A percentile compares a stretch with the other conserved stretches of the same genome.
These are phyloP conservation scores for Artemisia argyi DNA, from an alignment of 129 eudicot genomes.

Conservation along the genomic window DNA sequence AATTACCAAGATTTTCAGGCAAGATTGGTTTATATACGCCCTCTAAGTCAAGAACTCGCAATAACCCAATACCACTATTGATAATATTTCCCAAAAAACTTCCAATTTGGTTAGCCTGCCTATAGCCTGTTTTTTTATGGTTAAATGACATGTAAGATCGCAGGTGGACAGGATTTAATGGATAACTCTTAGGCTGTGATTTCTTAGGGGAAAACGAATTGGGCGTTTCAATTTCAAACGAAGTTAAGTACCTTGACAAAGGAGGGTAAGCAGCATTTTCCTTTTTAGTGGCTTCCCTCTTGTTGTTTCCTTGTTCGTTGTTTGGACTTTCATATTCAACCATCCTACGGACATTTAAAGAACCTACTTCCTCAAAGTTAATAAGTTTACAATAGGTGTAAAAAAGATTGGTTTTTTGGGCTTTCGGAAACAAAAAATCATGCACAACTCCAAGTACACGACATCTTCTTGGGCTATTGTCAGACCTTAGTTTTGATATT, in stretches of 20 bases:
- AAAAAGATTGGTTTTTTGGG: conserved; percentile 42
- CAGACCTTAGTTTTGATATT: conserved; percentile 48
- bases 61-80: conserved; percentile 36
- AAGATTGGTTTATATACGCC: conserved; percentile 51
- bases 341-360: conserved; percentile 38
- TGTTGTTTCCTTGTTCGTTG: conserved; percentile 8
- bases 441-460: conserved; percentile 45
- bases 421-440: conserved; percentile 43
- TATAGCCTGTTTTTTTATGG: conserved; percentile 34
- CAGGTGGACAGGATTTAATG: conserved; percentile 19
- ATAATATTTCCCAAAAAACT: conserved; percentile 30
- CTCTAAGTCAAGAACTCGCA: conserved; percentile 64
- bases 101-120: conserved; percentile 42
- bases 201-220: conserved; percentile 12
- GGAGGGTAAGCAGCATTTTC: conserved; percentile 6
- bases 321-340: conserved; percentile 33
- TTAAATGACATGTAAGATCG: conserved; percentile 50
- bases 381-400: conserved; percentile 28
- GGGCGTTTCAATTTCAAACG: conserved; percentile 7
- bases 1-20: conserved; percentile 50
- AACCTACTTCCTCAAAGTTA: neutral
- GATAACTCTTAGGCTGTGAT: conserved; percentile 21
- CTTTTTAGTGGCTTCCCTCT: neutral
- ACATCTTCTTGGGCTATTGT: conserved; percentile 45
- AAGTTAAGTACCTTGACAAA: neutral